Conservation (phyloP, 345 rosid genomes). For the Eucalyptus regnans region DNA sequence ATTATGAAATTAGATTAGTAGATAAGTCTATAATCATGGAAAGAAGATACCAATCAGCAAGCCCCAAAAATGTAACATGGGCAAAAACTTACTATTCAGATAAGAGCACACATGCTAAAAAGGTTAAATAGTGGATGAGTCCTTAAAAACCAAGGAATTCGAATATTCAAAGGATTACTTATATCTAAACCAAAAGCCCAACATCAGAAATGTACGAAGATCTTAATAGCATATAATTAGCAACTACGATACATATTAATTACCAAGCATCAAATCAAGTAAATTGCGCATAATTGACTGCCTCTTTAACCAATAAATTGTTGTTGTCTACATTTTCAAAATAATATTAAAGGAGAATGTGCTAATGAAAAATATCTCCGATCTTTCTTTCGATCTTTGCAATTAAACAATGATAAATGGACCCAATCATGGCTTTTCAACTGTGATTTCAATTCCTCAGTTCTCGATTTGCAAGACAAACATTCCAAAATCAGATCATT, state of each 20-base stretch:
- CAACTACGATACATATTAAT: neutral
- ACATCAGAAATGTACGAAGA: neutral
- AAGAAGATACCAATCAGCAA: neutral
- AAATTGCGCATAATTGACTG: neutral
- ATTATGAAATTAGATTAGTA: neutral
- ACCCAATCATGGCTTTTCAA: neutral
- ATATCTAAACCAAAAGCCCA: neutral
- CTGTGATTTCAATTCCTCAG: neutral
- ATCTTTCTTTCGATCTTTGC: neutral
- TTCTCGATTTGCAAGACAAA: neutral
- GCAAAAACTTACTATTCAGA: neutral
- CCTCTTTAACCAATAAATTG: neutral
- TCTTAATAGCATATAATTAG: neutral
- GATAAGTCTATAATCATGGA: neutral
- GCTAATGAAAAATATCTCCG: neutral
- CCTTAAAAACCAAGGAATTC: neutral
- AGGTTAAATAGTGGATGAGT: neutral
- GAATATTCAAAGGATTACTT: neutral
- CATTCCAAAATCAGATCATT: neutral
- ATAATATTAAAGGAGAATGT: neutral
- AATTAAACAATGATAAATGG: neutral
- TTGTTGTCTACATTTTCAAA: neutral
- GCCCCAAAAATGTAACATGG: neutral
- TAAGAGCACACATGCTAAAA: neutral
- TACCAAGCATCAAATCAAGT: neutral